Percentiles rank a stretch among this genome's conserved stretches.
phyloP scores from a whole-genome alignment of 306 rosid species.

The Adenanthera pavonina region DNA sequence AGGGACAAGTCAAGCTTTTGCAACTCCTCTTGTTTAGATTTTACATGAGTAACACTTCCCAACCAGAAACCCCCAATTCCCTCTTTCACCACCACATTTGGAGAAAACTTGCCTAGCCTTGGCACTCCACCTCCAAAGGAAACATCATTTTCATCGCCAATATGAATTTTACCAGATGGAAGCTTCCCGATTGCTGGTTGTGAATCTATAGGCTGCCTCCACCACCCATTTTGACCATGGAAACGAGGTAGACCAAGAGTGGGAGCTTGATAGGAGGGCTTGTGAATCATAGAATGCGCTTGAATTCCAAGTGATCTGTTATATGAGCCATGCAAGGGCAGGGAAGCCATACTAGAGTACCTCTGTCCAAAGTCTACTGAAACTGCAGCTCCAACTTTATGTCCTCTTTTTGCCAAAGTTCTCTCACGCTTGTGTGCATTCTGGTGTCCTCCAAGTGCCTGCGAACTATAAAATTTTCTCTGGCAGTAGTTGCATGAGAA shows the following conservation, averaged over 20 bases:
- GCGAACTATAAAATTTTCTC: conserved; percentile 90
- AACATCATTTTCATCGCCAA: conserved; percentile 45
- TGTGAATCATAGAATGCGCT: conserved; percentile 77
- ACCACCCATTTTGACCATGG: conserved; percentile 53
- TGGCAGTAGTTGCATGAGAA: conserved; percentile 96
- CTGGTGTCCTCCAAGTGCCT: conserved; percentile 99
- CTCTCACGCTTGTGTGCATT: conserved; percentile 95
- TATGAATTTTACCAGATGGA: conserved; percentile 41
- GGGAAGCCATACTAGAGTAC: conserved; percentile 80
- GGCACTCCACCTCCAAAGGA: conserved; percentile 48
- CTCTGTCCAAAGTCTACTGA: conserved; percentile 53
- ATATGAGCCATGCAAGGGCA: conserved; percentile 86
- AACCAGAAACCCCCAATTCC: conserved; percentile 47
- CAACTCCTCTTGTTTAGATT: conserved; percentile 59
- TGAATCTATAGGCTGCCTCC: conserved; percentile 48
- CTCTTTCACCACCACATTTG: conserved; percentile 9
- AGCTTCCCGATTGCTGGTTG: conserved; percentile 48
- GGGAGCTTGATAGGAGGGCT: conserved; percentile 61
- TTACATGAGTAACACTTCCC: conserved; percentile 45
- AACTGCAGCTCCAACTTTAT: conserved; percentile 39
- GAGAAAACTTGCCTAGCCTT: conserved; percentile 56
- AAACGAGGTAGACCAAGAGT: conserved; percentile 41
- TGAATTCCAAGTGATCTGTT: conserved; percentile 87
- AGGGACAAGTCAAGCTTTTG: conserved; percentile 95
- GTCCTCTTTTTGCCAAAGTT: conserved; percentile 72